These are phyloP conservation scores for Wickerhamomyces hampshirensis DNA, from an alignment of 805 yeast genomes.

Conservation along the genomic window DNA sequence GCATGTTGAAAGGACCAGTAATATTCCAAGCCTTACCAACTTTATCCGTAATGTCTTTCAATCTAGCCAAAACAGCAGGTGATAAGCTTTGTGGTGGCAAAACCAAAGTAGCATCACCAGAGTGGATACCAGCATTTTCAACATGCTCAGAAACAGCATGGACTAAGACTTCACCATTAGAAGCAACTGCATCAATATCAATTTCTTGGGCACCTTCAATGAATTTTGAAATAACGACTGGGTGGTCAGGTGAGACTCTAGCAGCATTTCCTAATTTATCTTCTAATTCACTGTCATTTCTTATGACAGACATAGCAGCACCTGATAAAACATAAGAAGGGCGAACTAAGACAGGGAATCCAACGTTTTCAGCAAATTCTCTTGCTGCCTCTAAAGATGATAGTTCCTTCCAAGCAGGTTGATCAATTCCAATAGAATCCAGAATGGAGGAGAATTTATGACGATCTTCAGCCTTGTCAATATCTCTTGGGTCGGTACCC, in stretches of 20 bases:
- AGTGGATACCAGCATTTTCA: constrained; percentile 97
- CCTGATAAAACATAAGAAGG: constrained; percentile 97
- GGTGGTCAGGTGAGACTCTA: constrained; percentile 91
- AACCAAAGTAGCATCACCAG: constrained; percentile 96
- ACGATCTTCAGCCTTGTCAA: constrained; percentile 97
- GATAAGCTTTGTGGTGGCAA: constrained; percentile 85
- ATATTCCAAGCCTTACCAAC: constrained; percentile 93
- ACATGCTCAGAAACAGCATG: constrained; percentile 98
- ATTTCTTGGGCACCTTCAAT: constrained; percentile 96
- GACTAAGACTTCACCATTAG: constrained; percentile 79
- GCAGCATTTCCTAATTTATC: constrained; percentile 82
- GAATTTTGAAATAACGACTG: constrained; percentile 94
- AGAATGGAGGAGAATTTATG: constrained; percentile 94
- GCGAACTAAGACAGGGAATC: constrained; percentile 94
- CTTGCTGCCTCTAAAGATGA: constrained; percentile 83
- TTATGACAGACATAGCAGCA: constrained; percentile 97
- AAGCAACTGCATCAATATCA: constrained; percentile 95
- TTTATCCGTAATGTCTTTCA: constrained; percentile 86
- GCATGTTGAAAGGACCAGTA: constrained; percentile 98
- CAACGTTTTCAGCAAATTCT: constrained; percentile 76
- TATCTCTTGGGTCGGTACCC: constrained; percentile 92
- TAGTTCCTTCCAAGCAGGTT: constrained; percentile 97
- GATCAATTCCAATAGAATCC: constrained; percentile 90
- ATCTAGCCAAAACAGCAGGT: constrained; percentile 59
- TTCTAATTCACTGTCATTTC: constrained; percentile 73